Evolutionary conservation across 2,329 filamentous ascomycete genomes (phyloP).

Genomic region (Colletotrichum euphorbiae): DNA sequence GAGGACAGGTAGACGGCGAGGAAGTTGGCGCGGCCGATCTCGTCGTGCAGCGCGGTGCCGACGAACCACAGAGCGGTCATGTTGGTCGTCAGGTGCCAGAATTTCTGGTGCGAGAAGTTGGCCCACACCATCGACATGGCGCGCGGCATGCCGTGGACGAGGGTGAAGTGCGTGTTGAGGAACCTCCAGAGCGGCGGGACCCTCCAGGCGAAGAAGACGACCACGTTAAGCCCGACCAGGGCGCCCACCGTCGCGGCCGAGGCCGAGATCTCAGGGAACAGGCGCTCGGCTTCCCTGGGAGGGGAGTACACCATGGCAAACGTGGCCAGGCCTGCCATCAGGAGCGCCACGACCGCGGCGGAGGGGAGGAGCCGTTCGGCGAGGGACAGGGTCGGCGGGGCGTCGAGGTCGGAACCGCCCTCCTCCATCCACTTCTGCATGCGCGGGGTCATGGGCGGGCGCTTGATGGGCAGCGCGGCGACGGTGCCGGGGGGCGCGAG

Average conservation of each 20-base stretch:
- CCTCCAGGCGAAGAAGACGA: constrained; percentile 70
- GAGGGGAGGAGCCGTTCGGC: constrained; percentile 69
- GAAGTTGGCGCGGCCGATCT: constrained; percentile 76
- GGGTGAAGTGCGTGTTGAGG: constrained; percentile 76
- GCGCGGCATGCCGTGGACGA: constrained; percentile 73
- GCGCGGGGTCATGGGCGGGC: constrained; percentile 54
- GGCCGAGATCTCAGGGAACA: constrained; percentile 71
- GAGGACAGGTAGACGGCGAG: constrained; percentile 73
- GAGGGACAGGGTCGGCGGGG: constrained; percentile 62
- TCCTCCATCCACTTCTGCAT: constrained; percentile 57
- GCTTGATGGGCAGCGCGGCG: constrained; percentile 52
- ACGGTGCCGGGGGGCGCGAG: constrained; percentile 53
- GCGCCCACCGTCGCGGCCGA: constrained; percentile 72
- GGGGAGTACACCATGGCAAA: constrained; percentile 60
- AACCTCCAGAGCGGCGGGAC: constrained; percentile 72
- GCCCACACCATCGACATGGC: constrained; percentile 71
- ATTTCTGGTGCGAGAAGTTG: constrained; percentile 75
- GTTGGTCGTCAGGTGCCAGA: constrained; percentile 72
- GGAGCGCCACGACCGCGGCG: constrained; percentile 58
- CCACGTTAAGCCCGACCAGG: constrained; percentile 70
- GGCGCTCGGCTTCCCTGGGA: constrained; percentile 53
- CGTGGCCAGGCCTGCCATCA: constrained; percentile 57
- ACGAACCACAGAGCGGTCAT: constrained; percentile 74
- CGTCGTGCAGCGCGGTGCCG: constrained; percentile 75
- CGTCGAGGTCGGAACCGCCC: constrained; percentile 63